phyloP scores from a whole-genome alignment of 768 basidiomycete genomes.

The Boletus sp. region DNA sequence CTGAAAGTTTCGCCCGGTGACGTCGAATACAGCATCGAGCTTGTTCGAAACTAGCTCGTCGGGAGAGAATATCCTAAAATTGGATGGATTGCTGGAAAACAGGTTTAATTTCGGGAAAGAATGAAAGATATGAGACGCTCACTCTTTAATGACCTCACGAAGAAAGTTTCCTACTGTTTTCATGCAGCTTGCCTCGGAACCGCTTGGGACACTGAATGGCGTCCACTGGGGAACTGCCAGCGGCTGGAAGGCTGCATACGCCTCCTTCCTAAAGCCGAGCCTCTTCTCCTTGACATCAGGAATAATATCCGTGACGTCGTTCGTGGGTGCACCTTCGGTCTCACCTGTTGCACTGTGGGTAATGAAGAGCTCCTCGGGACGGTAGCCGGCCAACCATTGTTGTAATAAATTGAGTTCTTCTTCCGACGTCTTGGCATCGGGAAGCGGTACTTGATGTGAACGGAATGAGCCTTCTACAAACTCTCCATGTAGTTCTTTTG shows the following conservation, averaged over 20 bases:
- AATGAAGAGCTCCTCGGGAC: conserved; percentile 63
- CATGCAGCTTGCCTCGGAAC: conserved; percentile 72
- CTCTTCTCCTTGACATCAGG: conserved; percentile 55
- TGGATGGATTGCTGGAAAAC: conserved; percentile 58
- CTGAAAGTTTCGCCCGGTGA: conserved; percentile 73
- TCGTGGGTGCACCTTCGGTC: conserved; percentile 47
- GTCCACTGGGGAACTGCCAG: conserved; percentile 68
- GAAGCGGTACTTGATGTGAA: conserved; percentile 87
- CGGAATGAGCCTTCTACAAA: conserved; percentile 79
- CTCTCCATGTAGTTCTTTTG: conserved; percentile 62
- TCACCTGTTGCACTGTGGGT: not conserved
- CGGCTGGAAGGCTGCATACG: conserved; percentile 58
- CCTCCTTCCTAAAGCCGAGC: conserved; percentile 68
- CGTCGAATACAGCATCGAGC: conserved; percentile 74
- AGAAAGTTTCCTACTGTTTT: conserved; percentile 60
- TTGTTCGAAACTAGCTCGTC: conserved; percentile 89
- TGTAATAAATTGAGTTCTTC: conserved; percentile 64
- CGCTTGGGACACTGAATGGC: conserved; percentile 47
- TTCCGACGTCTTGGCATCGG: conserved; percentile 58
- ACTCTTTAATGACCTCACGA: conserved; percentile 54
- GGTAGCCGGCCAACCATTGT: conserved; percentile 73
- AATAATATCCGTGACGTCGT: conserved; percentile 55
- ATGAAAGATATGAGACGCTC: conserved; percentile 15
- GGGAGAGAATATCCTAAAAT: conserved; percentile 88
- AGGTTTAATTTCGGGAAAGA: not conserved